Evolutionary conservation across 2,329 filamentous ascomycete genomes (phyloP).

Genomic region (Fusarium cyanostomum): DNA sequence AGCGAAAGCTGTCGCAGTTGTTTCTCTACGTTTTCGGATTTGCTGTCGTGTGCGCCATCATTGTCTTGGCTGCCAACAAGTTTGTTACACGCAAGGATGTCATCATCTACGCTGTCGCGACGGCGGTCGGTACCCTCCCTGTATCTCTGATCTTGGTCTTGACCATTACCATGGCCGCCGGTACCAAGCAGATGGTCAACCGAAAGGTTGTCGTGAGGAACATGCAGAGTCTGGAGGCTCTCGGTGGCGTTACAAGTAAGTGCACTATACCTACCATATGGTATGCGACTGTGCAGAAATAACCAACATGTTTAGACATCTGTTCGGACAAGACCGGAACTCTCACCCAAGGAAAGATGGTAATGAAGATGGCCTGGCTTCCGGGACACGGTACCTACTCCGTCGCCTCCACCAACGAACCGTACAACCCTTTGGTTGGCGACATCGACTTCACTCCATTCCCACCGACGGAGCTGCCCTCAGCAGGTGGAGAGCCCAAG

Average conservation of each 20-base stretch:
- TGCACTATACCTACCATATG: rapidly evolving
- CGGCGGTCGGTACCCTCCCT: constrained; percentile 57
- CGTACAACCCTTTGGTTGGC: constrained; percentile 41
- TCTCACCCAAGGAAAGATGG: constrained; percentile 50
- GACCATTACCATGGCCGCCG: constrained; percentile 66
- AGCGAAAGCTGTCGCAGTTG: constrained; percentile 73
- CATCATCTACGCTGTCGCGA: constrained; percentile 53
- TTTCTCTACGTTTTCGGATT: constrained; percentile 63
- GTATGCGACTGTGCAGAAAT: background rate
- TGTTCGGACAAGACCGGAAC: constrained; percentile 48
- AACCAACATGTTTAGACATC: constrained; percentile 37
- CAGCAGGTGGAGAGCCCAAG: constrained; percentile 34
- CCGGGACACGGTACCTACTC: constrained; percentile 44
- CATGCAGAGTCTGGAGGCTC: constrained; percentile 51
- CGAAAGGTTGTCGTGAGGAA: constrained; percentile 60
- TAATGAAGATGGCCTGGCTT: constrained; percentile 46
- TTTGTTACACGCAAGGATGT: constrained; percentile 49
- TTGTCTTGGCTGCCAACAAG: constrained; percentile 33
- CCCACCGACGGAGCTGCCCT: constrained; percentile 35
- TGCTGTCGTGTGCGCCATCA: constrained; percentile 35
- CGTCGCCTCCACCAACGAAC: constrained; percentile 41
- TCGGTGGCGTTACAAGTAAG: constrained; percentile 61
- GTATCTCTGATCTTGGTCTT: constrained; percentile 60
- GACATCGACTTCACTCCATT: constrained; percentile 21
- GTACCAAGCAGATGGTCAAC: constrained; percentile 60